Base-by-base conservation (phyloP, 2,329 filamentous ascomycete species). In the Fusarium staphyleae region DNA sequence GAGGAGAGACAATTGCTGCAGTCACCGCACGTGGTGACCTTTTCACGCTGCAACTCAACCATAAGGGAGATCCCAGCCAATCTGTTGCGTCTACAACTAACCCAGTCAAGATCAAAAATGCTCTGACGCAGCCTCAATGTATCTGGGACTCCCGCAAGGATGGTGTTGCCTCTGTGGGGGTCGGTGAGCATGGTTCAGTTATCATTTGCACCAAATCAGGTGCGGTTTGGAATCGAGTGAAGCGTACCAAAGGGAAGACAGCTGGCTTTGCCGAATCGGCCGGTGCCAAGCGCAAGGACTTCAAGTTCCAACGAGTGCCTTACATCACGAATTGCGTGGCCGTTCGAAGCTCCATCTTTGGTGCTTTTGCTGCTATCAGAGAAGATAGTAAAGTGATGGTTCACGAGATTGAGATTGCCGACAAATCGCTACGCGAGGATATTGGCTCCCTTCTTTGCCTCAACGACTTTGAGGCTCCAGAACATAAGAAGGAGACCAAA, bases 161-260 rank as follows among this genome's bases (percentile, higher is more conserved):
- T 52, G 92, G 92, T 3, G 93, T 91, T 24, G 84, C 85, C 46
- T 96, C 96, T 53, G 91, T 96, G 2, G 89, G 87, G 56, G 88
- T 98, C 3, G 91, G 93, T 30, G 92, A 96, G 70, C 89, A 98
- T 71, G 95, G 93, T 3, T 96, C 93, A 0, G 91, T 99, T 61
- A 96, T 99, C 48, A 86, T 99, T 57, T 93, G 91, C 61, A 99
- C 95, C 0, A 84, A 92, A 54, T 93, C 92, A 34, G 95, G 95
- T 3, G 93, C 91, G 40, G 93, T 97, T 0, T 99, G 93, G 93
- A 87, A 87, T 63, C 88, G 93, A 52, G 87, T 95, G 44, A 91
- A 91, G 68, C 85, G 95, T 55, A 81, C 84, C 19, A 96, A 93
- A 60, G 87, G 89, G 42, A 96, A 96, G 66, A 86, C 88, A 61